Conservation (phyloP, 179 eudicot species). For the Vitellaria paradoxa region DNA sequence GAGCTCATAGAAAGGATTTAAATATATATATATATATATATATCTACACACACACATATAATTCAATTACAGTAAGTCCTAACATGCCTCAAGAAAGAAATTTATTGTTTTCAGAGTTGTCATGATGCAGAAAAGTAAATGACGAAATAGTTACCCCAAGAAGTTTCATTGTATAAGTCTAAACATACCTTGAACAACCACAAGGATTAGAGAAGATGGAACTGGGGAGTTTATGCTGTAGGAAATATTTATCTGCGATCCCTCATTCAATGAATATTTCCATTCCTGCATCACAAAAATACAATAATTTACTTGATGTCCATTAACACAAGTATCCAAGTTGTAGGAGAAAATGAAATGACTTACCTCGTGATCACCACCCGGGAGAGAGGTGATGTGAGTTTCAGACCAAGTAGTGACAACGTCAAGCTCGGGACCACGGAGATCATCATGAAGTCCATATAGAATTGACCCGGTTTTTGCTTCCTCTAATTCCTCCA, state of each 20-base stretch:
- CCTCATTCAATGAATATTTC: conserved; percentile 62
- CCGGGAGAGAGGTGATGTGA: conserved; percentile 30
- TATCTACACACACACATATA: neutral
- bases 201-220: conserved; percentile 46
- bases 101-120: neutral
- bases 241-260: conserved; percentile 58
- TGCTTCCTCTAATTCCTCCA: conserved; percentile 38
- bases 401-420: conserved; percentile 48
- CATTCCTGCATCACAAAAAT: conserved; percentile 52
- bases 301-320: neutral
- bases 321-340: neutral
- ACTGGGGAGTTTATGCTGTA: conserved; percentile 46
- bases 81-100: neutral
- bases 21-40: no score
- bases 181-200: conserved; percentile 65
- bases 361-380: conserved; percentile 48
- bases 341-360: neutral
- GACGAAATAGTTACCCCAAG: neutral
- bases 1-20: neutral
- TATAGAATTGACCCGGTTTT: conserved; percentile 48
- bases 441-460: conserved; percentile 54
- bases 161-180: neutral
- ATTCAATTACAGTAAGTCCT: neutral
- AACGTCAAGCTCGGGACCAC: conserved; percentile 33
- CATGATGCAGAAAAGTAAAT: neutral